Percentiles rank a stretch among this genome's conserved stretches.
These are phyloP conservation scores for Tagetes patula DNA, from an alignment of 129 eudicot species.

Conservation along the genomic window DNA sequence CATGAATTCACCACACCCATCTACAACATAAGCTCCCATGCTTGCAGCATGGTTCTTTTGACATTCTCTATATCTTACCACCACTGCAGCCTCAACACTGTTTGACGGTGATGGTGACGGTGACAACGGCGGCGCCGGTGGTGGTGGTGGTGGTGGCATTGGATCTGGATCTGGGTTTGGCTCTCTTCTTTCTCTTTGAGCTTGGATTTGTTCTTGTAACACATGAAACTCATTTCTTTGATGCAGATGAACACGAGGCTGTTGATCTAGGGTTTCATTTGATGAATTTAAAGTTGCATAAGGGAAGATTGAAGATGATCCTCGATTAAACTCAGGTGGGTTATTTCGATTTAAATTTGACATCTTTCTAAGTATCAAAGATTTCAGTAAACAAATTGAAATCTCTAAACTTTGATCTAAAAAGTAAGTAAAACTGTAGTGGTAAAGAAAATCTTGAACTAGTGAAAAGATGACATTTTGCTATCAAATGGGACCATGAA, in stretches of 20 bases:
- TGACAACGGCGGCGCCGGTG: not conserved
- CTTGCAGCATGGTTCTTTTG: conserved; percentile 72
- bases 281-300: conserved; percentile 28
- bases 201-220: conserved; percentile 29
- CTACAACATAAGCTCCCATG: conserved; percentile 60
- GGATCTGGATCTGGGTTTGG: conserved; percentile 36
- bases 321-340: conserved; percentile 36
- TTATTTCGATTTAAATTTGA: conserved; percentile 20
- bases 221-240: conserved; percentile 30
- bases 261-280: conserved; percentile 51
- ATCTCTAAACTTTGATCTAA: not conserved
- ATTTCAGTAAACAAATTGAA: too few relatives aligned
- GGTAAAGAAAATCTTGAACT: conserved; percentile 25
- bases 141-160: conserved; percentile 5
- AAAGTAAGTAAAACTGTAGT: conserved; percentile 14
- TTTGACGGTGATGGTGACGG: conserved; percentile 6
- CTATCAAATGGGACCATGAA: conserved; percentile 30
- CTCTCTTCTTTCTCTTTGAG: conserved; percentile 15
- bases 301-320: conserved; percentile 34
- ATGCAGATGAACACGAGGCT: conserved; percentile 29
- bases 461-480: conserved; percentile 25
- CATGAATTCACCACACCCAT: conserved; percentile 93
- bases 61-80: conserved; percentile 58
- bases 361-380: not conserved
- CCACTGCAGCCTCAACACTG: conserved; percentile 2